Percentiles rank a stretch among this genome's conserved stretches.
Conservation (phyloP, 2,329 filamentous ascomycete genomes). For the Lachnellula arida region DNA sequence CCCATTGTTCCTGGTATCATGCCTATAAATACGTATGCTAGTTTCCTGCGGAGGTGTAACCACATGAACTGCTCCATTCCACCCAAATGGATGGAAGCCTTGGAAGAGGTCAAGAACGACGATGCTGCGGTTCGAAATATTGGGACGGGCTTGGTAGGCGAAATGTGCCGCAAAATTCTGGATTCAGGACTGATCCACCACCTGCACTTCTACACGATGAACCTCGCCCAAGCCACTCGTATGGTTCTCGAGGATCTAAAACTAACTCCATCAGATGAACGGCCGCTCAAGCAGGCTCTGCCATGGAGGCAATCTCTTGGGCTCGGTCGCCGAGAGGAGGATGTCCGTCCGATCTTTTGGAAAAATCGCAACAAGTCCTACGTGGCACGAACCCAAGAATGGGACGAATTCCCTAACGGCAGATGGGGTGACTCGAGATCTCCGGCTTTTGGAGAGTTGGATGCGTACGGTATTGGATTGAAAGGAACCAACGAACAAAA, state of each 20-base stretch:
- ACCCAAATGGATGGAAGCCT: conserved; percentile 68
- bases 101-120: conserved; percentile 96
- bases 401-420: conserved; percentile 98
- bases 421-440: conserved; percentile 97
- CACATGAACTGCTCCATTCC: conserved; percentile 89
- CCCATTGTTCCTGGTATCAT: conserved; percentile 86
- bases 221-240: conserved; percentile 86
- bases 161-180: conserved; percentile 85
- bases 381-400: conserved; percentile 90
- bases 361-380: conserved; percentile 95
- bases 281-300: conserved; percentile 80
- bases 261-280: conserved; percentile 71
- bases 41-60: conserved; percentile 82
- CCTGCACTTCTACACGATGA: conserved; percentile 99
- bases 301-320: conserved; percentile 95
- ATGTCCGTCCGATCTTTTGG: conserved; percentile 98
- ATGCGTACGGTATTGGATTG: conserved; percentile 88
- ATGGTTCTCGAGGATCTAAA: conserved; percentile 90
- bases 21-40: conserved; percentile 92
- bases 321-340: conserved; percentile 82
- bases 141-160: conserved; percentile 79
- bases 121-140: conserved; percentile 88
- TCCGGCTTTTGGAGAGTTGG: conserved; percentile 91
- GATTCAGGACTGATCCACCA: conserved; percentile 74
- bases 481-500: conserved; percentile 96